A percentile compares a stretch with the other conserved stretches of the same genome.
Evolutionary conservation across 2,329 filamentous ascomycete species (phyloP).

Genomic region (Colletotrichum sp.): DNA sequence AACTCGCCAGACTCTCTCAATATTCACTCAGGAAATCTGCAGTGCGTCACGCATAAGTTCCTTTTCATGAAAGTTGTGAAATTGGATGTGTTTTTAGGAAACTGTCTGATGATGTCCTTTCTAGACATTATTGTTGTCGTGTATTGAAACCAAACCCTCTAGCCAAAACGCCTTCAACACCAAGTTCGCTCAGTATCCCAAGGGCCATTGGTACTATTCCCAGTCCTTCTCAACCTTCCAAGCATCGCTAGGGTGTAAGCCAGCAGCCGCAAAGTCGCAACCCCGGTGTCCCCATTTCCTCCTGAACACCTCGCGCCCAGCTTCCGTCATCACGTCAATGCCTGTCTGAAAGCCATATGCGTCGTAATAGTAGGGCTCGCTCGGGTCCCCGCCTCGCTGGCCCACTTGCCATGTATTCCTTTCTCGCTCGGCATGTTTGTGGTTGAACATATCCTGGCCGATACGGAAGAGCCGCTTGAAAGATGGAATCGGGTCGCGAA

Average conservation of each 20-base stretch:
- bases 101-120: background rate
- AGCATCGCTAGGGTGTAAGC: conserved; percentile 45
- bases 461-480: conserved; percentile 22
- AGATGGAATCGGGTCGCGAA: background rate
- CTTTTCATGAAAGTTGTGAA: background rate
- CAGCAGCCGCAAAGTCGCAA: conserved; percentile 43
- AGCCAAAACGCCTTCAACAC: background rate
- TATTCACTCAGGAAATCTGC: background rate
- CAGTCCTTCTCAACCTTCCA: conserved; percentile 52
- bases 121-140: background rate
- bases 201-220: conserved; percentile 13
- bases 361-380: conserved; percentile 59
- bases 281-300: conserved; percentile 53
- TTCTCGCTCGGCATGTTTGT: conserved; percentile 42
- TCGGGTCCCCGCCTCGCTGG: conserved; percentile 52
- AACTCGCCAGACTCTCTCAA: accelerated
- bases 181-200: background rate
- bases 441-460: conserved; percentile 42
- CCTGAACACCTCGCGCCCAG: conserved; percentile 43
- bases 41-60: accelerated
- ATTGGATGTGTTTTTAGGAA: background rate
- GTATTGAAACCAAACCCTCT: background rate
- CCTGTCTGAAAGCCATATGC: conserved; percentile 47
- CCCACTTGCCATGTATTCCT: conserved; percentile 59
- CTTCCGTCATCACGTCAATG: conserved; percentile 50